phyloP scores from a whole-genome alignment of 2,329 filamentous ascomycete genomes.

The Cordyceps javanica region DNA sequence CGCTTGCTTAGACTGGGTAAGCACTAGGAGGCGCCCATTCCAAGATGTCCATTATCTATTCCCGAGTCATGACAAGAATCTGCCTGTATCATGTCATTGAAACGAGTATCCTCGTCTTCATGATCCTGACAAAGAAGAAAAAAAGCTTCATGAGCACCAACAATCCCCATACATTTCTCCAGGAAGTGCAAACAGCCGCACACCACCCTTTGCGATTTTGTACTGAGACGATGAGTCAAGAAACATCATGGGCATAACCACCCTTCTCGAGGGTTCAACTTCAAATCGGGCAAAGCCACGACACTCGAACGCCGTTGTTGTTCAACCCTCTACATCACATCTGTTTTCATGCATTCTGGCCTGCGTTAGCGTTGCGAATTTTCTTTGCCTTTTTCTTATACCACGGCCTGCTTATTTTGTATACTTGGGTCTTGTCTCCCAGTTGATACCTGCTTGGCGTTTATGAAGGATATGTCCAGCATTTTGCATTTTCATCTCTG shows the following conservation, averaged over 20 bases:
- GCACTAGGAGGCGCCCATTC: slow-evolving; percentile 24
- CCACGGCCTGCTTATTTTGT: neutral
- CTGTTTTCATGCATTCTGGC: slow-evolving; percentile 2
- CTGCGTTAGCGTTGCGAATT: slow-evolving; percentile 8
- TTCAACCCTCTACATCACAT: neutral
- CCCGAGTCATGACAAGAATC: neutral
- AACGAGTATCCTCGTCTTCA: too few relatives aligned
- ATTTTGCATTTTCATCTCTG: neutral
- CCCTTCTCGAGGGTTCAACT: neutral
- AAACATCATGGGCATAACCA: neutral
- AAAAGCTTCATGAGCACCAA: neutral
- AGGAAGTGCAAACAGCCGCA: neutral
- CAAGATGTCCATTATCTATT: neutral
- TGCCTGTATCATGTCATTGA: neutral
- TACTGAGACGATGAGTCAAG: neutral
- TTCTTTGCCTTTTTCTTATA: neutral
- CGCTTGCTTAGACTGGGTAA: slow-evolving; percentile 35
- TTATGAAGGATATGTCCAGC: slow-evolving; percentile 5
- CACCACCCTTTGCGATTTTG: neutral
- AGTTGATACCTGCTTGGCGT: neutral
- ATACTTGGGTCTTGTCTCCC: neutral
- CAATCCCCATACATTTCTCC: neutral
- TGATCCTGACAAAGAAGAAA: too few relatives aligned
- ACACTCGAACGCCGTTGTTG: neutral
- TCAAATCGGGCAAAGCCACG: neutral